These are phyloP conservation scores for Phoma sp. DNA, from an alignment of 2,329 filamentous ascomycete genomes.

Conservation along the genomic window DNA sequence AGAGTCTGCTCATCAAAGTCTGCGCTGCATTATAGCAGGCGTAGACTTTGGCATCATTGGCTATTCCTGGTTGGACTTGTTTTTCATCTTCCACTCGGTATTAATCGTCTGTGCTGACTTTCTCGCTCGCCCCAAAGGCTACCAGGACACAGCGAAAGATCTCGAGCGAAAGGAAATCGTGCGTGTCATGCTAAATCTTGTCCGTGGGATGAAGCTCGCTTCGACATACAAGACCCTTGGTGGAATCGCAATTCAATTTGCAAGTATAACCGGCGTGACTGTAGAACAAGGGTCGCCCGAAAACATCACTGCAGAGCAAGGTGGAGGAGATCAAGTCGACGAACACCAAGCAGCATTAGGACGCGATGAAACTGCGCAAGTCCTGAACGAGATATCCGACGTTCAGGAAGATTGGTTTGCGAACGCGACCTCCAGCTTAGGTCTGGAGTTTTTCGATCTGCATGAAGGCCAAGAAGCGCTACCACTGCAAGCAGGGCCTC, in stretches of 20 bases:
- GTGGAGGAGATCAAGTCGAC: slow-evolving; percentile 1
- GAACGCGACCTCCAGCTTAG: slow-evolving; percentile 26
- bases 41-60: slow-evolving; percentile 25
- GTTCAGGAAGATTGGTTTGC: slow-evolving; percentile 31
- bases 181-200: slow-evolving; percentile 23
- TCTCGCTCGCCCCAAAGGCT: slow-evolving; percentile 29
- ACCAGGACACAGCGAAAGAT: slow-evolving; percentile 27
- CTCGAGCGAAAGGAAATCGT: slow-evolving; percentile 30
- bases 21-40: slow-evolving; percentile 29
- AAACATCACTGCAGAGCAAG: neutral
- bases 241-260: slow-evolving; percentile 33
- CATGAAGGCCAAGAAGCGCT: neutral
- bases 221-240: slow-evolving; percentile 30
- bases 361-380: slow-evolving; percentile 14
- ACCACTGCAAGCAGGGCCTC: slow-evolving; percentile 11
- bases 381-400: slow-evolving; percentile 20
- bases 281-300: slow-evolving; percentile 10
- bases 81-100: slow-evolving; percentile 34
- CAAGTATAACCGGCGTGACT: slow-evolving; percentile 28
- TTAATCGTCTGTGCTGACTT: slow-evolving; percentile 37
- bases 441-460: slow-evolving; percentile 28
- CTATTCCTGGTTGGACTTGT: slow-evolving; percentile 31
- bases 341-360: slow-evolving; percentile 8
- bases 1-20: slow-evolving; percentile 30
- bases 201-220: slow-evolving; percentile 25